Evolutionary conservation across 2,329 filamentous ascomycete species (phyloP), one percentile per base, ranked within the genome.

Genomic region (Trichoderma cornu-damae): DNA sequence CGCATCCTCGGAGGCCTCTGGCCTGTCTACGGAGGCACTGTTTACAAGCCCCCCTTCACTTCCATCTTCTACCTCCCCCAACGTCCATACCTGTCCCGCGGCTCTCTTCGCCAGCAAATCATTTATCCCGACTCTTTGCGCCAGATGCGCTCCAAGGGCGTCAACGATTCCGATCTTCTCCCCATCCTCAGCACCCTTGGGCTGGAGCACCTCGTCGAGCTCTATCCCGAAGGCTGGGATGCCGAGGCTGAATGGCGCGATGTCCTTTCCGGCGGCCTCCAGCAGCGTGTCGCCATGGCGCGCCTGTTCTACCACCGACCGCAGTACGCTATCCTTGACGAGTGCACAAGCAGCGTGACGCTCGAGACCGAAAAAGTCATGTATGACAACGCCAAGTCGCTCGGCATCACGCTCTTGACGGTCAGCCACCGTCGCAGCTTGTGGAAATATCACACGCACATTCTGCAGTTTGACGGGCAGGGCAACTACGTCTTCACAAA

Each of bases 1-100:
- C 86, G 94, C 35, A 99, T 99, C 64, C 82, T 99, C 1, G 94
- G 94, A 60, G 94, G 94, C 0, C 79, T 99, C 2, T 99, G 94
- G 94, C 94, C 94, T 14, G 94, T 97, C 11, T 99, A 99, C 72
- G 93, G 94, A 62, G 94, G 94, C 51, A 90, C 84, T 1, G 94
- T 99, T 18, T 82, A 90, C 66, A 97, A 97, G 71, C 94, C 94
- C 1, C 86, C 89, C 1, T 94, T 93, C 67, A 85, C 89, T 63
- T 88, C 94, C 69, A 97, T 99, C 69, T 99, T 97, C 75, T 99
- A 99, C 75, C 95, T 99, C 62, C 94, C 94, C 0, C 94, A 99
- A 69, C 85, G 94, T 1, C 94, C 94, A 0, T 99, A 99, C 69
- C 81, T 99, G 1, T 94, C 89, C 12, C 85, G 90, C 53, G 94